A percentile compares a stretch with the other conserved stretches of the same genome.
phyloP scores from a whole-genome alignment of 805 yeast species.

The Clavispora santaluciae region DNA sequence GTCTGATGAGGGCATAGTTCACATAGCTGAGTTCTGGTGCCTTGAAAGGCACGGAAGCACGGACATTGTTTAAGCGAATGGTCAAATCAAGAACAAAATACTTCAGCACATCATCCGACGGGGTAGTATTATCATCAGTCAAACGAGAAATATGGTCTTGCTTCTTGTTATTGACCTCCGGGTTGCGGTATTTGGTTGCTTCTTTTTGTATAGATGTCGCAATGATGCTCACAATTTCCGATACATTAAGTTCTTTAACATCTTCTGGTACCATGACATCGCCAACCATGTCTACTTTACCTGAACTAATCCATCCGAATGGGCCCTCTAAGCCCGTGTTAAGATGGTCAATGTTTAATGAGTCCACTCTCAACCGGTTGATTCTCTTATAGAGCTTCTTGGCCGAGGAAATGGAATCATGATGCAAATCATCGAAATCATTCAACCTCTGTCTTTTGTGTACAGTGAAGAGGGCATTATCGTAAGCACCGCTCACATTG shows the following conservation, averaged over 20 bases:
- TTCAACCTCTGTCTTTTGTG: slow-evolving; percentile 67
- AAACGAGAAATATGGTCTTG: slow-evolving; percentile 28
- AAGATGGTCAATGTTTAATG: slow-evolving; percentile 80
- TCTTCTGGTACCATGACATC: slow-evolving; percentile 79
- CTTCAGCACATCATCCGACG: slow-evolving; percentile 37
- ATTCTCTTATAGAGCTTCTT: slow-evolving; percentile 49
- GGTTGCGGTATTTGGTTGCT: slow-evolving; percentile 40
- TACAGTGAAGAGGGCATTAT: slow-evolving; percentile 86
- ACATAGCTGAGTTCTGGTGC: slow-evolving; percentile 85
- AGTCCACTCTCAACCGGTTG: slow-evolving; percentile 79
- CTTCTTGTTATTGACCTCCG: slow-evolving; percentile 24
- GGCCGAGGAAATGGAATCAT: slow-evolving; percentile 9
- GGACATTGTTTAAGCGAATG: slow-evolving; percentile 74
- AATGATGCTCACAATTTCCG: slow-evolving; percentile 46
- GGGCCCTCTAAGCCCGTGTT: slow-evolving; percentile 92
- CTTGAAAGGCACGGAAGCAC: slow-evolving; percentile 85
- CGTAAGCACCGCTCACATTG: slow-evolving; percentile 85
- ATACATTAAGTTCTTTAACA: slow-evolving; percentile 42
- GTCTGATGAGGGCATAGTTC: slow-evolving; percentile 86
- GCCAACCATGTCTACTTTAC: slow-evolving; percentile 90
- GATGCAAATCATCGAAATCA: slow-evolving; percentile 31
- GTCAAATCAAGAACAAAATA: slow-evolving; percentile 76
- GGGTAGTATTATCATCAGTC: slow-evolving; percentile 14
- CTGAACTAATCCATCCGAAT: slow-evolving; percentile 93
- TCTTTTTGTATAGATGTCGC: slow-evolving; percentile 46